phyloP scores from a whole-genome alignment of 805 yeast species.

The Yarrowia sp. region DNA sequence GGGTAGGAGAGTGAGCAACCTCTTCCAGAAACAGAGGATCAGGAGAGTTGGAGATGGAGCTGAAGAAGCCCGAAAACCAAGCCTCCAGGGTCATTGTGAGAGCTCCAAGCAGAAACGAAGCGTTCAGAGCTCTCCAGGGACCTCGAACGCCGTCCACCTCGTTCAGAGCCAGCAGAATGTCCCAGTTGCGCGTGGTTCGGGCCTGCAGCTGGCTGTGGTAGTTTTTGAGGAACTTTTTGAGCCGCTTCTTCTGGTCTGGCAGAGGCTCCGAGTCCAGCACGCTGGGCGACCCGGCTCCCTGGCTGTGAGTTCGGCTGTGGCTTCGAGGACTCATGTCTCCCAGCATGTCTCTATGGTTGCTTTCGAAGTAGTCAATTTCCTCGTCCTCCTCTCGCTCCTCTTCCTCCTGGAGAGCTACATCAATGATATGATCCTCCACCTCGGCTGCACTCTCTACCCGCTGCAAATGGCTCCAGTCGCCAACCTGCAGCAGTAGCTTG shows the following conservation, averaged over 20 bases:
- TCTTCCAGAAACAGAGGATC: constrained; percentile 84
- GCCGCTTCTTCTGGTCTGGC: constrained; percentile 31
- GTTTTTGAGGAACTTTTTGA: constrained; percentile 19
- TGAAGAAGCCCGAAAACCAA: constrained; percentile 87
- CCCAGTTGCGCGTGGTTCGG: constrained; percentile 48
- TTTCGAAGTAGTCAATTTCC: constrained; percentile 55
- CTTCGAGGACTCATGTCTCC: constrained; percentile 10
- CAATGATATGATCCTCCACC: constrained; percentile 41
- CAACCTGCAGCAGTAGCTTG: constrained; percentile 79
- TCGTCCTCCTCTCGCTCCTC: constrained; percentile 54
- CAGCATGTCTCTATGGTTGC: constrained; percentile 42
- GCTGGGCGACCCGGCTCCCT: constrained; percentile 1
- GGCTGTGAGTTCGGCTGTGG: not conserved
- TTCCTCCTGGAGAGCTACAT: constrained; percentile 45
- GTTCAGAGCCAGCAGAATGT: constrained; percentile 59
- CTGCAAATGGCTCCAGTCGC: constrained; percentile 52
- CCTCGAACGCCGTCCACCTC: constrained; percentile 67
- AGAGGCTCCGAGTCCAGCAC: constrained; percentile 27
- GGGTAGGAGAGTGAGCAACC: constrained; percentile 78
- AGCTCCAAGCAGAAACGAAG: constrained; percentile 79
- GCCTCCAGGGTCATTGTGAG: constrained; percentile 80
- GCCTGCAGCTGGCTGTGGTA: constrained; percentile 21
- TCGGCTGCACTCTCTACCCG: constrained; percentile 27
- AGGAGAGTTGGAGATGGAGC: constrained; percentile 82
- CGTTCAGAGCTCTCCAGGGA: constrained; percentile 72